These are phyloP conservation scores for Paracoccidioides lutzii DNA, from an alignment of 2,329 filamentous ascomycete genomes.

Conservation along the genomic window DNA sequence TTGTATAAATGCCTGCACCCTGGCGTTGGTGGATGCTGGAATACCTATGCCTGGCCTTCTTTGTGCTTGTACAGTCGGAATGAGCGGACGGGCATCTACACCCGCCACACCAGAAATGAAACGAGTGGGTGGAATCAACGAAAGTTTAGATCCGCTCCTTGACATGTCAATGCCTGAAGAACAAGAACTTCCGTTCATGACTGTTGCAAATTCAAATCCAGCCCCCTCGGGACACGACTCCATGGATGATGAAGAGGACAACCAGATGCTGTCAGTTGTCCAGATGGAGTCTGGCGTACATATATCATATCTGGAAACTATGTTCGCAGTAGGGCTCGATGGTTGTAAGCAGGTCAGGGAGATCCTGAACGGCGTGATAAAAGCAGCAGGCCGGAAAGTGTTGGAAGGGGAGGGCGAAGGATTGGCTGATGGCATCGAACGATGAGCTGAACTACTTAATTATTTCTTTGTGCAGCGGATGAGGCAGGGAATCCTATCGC, in stretches of 20 bases:
- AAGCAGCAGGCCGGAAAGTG: constrained; percentile 26
- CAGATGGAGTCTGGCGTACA: constrained; percentile 85
- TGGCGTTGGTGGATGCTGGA: constrained; percentile 87
- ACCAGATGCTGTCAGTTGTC: constrained; percentile 56
- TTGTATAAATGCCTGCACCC: constrained; percentile 78
- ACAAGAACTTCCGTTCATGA: constrained; percentile 77
- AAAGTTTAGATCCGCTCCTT: constrained; percentile 31
- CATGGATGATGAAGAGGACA: constrained; percentile 40
- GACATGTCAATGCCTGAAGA: constrained; percentile 35
- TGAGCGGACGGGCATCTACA: constrained; percentile 35
- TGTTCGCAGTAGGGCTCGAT: constrained; percentile 85
- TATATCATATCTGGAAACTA: constrained; percentile 64
- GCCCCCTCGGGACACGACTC: constrained; percentile 42
- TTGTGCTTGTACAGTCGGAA: constrained; percentile 74
- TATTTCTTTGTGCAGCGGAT: not conserved
- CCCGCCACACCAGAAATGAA: constrained; percentile 18
- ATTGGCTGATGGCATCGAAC: not conserved
- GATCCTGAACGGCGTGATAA: constrained; percentile 69
- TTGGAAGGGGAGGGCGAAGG: constrained; percentile 8
- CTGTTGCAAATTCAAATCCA: constrained; percentile 54
- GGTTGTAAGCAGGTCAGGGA: constrained; percentile 76
- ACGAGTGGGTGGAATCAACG: constrained; percentile 18
- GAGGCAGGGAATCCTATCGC: not conserved
- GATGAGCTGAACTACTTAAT: not conserved
- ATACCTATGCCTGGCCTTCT: constrained; percentile 93